These are phyloP conservation scores for Pestalotiopsis sp. DNA, from an alignment of 2,329 filamentous ascomycete species.

Conservation along the genomic window DNA sequence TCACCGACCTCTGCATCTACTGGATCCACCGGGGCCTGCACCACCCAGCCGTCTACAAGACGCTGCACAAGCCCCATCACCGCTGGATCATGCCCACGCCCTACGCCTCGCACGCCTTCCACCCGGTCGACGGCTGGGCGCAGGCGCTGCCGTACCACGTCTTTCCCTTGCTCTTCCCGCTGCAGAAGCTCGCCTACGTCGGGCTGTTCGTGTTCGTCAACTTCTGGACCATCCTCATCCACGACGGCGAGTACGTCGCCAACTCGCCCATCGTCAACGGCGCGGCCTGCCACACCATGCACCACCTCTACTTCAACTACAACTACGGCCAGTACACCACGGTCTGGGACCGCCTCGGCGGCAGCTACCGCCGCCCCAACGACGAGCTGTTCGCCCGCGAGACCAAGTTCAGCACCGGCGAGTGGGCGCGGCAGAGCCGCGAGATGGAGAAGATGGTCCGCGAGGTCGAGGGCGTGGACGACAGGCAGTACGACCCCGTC, in stretches of 20 bases:
- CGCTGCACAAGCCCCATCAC: slow-evolving; percentile 94
- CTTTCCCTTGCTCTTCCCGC: slow-evolving; percentile 88
- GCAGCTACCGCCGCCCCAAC: slow-evolving; percentile 84
- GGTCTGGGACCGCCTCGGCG: slow-evolving; percentile 84
- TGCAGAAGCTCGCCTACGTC: slow-evolving; percentile 89
- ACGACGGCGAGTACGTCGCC: slow-evolving; percentile 92
- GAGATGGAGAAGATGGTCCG: slow-evolving; percentile 76
- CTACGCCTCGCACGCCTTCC: slow-evolving; percentile 90
- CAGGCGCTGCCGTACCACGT: slow-evolving; percentile 91
- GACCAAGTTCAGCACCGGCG: slow-evolving; percentile 77
- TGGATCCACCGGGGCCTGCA: slow-evolving; percentile 77
- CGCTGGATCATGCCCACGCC: slow-evolving; percentile 99
- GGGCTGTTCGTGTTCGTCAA: slow-evolving; percentile 89
- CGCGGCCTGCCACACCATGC: slow-evolving; percentile 89
- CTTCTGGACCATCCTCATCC: slow-evolving; percentile 94
- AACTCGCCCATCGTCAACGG: slow-evolving; percentile 92
- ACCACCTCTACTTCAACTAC: slow-evolving; percentile 85
- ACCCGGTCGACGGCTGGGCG: slow-evolving; percentile 86
- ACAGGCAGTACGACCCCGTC: slow-evolving; percentile 45
- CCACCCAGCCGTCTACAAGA: slow-evolving; percentile 77
- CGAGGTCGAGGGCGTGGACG: slow-evolving; percentile 64
- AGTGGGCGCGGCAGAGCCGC: slow-evolving; percentile 76
- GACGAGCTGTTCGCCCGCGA: slow-evolving; percentile 81
- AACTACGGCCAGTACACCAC: slow-evolving; percentile 97
- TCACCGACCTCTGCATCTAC: slow-evolving; percentile 79